These are phyloP conservation scores for Crithidia sp. DNA, from an alignment of 208 protist genomes.

Conservation along the genomic window DNA sequence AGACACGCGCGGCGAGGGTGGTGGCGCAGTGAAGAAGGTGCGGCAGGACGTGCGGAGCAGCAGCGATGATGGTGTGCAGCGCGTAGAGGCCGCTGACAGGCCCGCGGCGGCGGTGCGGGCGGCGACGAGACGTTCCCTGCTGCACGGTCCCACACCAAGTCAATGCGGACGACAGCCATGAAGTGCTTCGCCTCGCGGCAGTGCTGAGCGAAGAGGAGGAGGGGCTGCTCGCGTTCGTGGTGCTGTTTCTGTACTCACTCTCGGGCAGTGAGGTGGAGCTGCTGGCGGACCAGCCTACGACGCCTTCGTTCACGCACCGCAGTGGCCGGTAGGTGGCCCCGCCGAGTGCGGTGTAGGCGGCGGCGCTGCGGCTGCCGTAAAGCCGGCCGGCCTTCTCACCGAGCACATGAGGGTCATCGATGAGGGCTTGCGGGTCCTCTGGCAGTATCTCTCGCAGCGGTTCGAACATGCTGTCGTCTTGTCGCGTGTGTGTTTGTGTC, in stretches of 20 bases:
- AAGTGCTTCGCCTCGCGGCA: background rate
- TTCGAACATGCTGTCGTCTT: conserved; percentile 57
- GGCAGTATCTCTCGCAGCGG: conserved; percentile 64
- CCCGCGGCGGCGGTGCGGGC: background rate
- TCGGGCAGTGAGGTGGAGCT: background rate
- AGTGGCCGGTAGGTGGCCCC: conserved; percentile 59
- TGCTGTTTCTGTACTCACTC: background rate
- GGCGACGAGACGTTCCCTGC: background rate
- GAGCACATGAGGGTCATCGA: conserved; percentile 48
- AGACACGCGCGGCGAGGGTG: conserved; percentile 31
- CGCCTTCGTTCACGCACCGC: conserved; percentile 49
- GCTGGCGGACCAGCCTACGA: conserved; percentile 25
- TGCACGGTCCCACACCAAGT: background rate
- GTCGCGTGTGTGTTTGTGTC: background rate
- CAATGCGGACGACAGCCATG: background rate
- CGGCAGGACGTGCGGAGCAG: conserved; percentile 23
- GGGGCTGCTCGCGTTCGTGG: background rate
- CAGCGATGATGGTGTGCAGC: background rate
- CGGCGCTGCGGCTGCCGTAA: conserved; percentile 48
- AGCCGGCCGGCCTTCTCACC: conserved; percentile 70
- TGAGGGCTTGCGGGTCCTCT: conserved; percentile 38
- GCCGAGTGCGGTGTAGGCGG: conserved; percentile 50
- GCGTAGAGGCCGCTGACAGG: background rate
- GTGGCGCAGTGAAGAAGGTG: conserved; percentile 24
- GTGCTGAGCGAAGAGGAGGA: background rate